These are phyloP conservation scores for Artemisia argyi DNA, from an alignment of 129 eudicot genomes.

Conservation along the genomic window DNA sequence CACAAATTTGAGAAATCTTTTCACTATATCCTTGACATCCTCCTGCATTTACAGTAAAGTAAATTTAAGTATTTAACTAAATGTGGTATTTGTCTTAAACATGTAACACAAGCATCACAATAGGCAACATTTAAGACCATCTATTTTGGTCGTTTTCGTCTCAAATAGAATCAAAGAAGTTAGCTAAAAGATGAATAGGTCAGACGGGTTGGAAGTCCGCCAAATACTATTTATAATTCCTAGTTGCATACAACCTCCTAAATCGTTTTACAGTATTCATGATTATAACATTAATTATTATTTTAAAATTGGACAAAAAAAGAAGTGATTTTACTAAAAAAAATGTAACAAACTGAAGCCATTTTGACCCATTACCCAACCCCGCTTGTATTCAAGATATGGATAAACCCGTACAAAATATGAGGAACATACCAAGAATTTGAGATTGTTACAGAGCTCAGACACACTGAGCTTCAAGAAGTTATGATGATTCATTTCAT, in stretches of 20 bases:
- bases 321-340: neutral
- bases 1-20: conserved; percentile 56
- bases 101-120: neutral
- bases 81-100: neutral
- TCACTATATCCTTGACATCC: conserved; percentile 39
- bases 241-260: conserved; percentile 3
- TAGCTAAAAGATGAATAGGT: neutral
- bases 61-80: conserved; percentile 3
- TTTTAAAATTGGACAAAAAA: neutral
- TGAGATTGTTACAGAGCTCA: conserved; percentile 52
- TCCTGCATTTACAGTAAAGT: conserved; percentile 48
- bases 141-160: conserved; percentile 3
- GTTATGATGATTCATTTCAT: conserved; percentile 30
- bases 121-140: neutral
- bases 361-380: neutral
- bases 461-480: conserved; percentile 39
- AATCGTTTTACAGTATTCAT: neutral
- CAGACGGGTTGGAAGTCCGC: conserved; percentile 1
- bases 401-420: neutral
- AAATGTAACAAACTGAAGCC: neutral
- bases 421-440: conserved; percentile 55
- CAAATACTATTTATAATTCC: neutral
- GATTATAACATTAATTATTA: neutral
- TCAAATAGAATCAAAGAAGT: neutral
- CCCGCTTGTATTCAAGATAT: neutral